Conservation (phyloP, 2,329 filamentous ascomycete species). For the Xylariomycetidae sp. region DNA sequence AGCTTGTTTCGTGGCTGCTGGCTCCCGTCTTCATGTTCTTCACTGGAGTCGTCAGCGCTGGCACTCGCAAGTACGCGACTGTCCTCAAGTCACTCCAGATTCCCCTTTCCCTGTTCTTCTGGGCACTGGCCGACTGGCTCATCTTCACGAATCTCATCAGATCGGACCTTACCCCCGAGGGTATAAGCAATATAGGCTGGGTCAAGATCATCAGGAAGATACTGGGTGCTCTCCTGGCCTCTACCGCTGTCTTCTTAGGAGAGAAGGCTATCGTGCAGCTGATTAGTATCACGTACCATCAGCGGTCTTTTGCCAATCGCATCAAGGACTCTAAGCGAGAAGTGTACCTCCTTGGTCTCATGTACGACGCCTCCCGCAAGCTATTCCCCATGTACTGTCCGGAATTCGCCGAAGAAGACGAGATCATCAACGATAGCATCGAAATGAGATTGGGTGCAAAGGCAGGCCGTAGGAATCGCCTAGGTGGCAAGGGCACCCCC, state of each 20-base stretch:
- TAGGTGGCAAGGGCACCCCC: constrained; percentile 62
- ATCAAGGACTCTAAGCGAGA: constrained; percentile 91
- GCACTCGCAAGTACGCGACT: constrained; percentile 63
- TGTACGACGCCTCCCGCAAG: constrained; percentile 84
- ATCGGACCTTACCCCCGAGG: too few relatives aligned
- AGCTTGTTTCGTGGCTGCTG: constrained; percentile 55
- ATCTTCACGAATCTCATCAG: constrained; percentile 53
- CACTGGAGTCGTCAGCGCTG: constrained; percentile 61
- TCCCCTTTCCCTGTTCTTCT: constrained; percentile 62
- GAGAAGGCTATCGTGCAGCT: constrained; percentile 76
- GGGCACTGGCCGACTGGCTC: constrained; percentile 57
- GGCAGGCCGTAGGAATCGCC: constrained; percentile 36
- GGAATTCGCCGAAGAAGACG: constrained; percentile 89
- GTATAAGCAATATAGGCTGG: constrained; percentile 48
- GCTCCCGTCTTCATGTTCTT: constrained; percentile 63
- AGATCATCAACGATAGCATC: constrained; percentile 80
- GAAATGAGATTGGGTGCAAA: constrained; percentile 59
- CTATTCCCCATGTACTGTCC: constrained; percentile 89
- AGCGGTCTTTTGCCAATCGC: constrained; percentile 71
- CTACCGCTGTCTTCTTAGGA: constrained; percentile 63
- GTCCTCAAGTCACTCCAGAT: constrained; percentile 60
- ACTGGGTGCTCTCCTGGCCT: constrained; percentile 61
- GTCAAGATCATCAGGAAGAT: constrained; percentile 56
- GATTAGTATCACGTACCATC: constrained; percentile 80
- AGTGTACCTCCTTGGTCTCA: constrained; percentile 70